Conservation (phyloP, 192 early-diverging fungal species). For the Thoreauomyces humboldtii region DNA sequence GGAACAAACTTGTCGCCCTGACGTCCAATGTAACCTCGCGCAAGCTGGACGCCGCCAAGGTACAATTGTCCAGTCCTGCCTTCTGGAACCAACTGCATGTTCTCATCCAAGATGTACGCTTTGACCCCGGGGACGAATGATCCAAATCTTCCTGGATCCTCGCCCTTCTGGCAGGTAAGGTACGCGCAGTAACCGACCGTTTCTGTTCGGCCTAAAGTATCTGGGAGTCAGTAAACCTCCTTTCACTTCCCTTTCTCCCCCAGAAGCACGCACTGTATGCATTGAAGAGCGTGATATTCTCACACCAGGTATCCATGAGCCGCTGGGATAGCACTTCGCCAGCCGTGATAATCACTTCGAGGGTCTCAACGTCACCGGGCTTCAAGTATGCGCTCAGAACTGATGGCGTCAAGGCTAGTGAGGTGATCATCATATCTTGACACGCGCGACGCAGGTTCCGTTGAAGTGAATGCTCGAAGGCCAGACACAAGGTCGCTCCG, state of each 20-base stretch:
- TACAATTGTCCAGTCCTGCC: neutral
- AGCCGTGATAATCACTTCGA: neutral
- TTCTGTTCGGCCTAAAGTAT: neutral
- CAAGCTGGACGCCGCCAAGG: constrained; percentile 22
- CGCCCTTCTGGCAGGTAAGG: neutral
- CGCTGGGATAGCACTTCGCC: neutral
- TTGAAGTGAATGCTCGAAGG: no score
- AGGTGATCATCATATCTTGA: no score
- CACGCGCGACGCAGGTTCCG: no score
- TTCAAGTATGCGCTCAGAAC: neutral
- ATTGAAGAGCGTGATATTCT: neutral
- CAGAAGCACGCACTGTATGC: neutral
- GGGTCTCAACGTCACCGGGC: neutral
- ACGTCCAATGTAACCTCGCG: constrained; percentile 44
- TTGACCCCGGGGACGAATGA: neutral
- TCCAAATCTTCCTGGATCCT: neutral
- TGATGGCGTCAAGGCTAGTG: neutral
- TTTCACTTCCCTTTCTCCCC: no score
- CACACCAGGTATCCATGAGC: neutral
- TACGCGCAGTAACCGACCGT: neutral
- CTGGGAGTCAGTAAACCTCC: neutral
- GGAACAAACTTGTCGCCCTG: constrained; percentile 38
- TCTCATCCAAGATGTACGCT: neutral
- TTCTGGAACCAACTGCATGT: neutral
- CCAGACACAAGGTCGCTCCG: neutral